phyloP scores from a whole-genome alignment of 192 early-diverging fungal species.

The Ambispora gerdemannii region DNA sequence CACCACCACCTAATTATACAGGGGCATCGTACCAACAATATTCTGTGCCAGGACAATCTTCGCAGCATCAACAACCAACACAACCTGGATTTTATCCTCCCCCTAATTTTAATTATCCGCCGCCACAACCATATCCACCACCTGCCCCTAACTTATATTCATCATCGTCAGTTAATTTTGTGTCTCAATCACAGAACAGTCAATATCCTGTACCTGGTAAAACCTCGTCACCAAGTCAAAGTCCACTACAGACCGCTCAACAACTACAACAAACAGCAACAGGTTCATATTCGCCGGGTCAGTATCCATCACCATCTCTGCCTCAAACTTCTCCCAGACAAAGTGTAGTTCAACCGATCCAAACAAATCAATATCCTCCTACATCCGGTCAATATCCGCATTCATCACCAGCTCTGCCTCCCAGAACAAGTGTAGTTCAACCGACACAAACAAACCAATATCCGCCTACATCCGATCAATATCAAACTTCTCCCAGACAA shows the following conservation, averaged over 20 bases:
- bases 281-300: neutral
- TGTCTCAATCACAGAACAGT: neutral
- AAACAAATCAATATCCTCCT: neutral
- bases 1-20: neutral
- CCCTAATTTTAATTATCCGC: neutral
- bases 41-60: neutral
- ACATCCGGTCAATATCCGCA: neutral
- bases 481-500: too few relatives aligned
- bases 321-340: neutral
- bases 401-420: neutral
- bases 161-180: neutral
- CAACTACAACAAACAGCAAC: neutral
- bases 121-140: neutral
- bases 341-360: neutral
- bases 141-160: neutral
- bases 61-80: neutral
- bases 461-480: too few relatives aligned
- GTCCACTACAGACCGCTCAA: neutral
- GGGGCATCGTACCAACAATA: neutral
- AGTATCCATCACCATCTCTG: neutral
- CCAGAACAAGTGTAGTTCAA: too few relatives aligned
- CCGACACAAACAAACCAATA: too few relatives aligned
- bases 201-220: neutral
- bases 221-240: neutral
- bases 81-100: conserved; percentile 1